Evolutionary conservation across 352 stramenopile species (phyloP), one percentile per base, ranked within the genome.

Genomic region (Globisporangium solare): DNA sequence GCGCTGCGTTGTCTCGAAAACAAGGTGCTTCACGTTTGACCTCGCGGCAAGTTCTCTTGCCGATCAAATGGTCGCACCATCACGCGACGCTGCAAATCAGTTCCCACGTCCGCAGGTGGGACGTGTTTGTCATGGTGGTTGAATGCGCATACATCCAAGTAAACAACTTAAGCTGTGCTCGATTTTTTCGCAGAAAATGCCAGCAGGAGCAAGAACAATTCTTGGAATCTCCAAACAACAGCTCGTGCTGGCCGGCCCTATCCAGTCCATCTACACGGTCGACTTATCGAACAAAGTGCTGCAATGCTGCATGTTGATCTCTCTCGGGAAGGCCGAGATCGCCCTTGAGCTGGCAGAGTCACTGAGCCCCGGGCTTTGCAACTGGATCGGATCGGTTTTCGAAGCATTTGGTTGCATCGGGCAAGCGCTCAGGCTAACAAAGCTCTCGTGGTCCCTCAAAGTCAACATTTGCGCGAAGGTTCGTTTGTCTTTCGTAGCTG

Each of bases 391-490:
- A 3, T 65, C 76, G 3, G 71, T 87, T 10, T 82, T 88, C 17
- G 79, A 92, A 51, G 82, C 74, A 2, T 92, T 92, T 61, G 77
- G 68, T 4, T 79, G 84, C 49, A 51, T 66, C 18, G 31, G 51
- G 0, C 62, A 79, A 15, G 74, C 73, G 2, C 56, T 89, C 41
- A 56, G 60, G 2, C 62, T 89, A 2, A 60, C 64, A 0, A 61
- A 66, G 14, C 56, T 87, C 6, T 84, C 79, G 0, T 24, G 74
- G 12, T 51, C 40, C 0, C 51, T 78, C 32, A 79, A 77, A 58
- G 62, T 86, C 37, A 88, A 86, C 60, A 74, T 92, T 18, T 84
- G 75, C 52, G 84, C 90, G 51, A 92, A 85, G 60, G 67, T 74
- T 51, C 24, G 58, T n/a, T 4, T 6, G 20, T 52, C 11, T 22